Evolutionary conservation across 352 stramenopile genomes (phyloP), one percentile per base, ranked within the genome.

Genomic region (Pythium biforme): DNA sequence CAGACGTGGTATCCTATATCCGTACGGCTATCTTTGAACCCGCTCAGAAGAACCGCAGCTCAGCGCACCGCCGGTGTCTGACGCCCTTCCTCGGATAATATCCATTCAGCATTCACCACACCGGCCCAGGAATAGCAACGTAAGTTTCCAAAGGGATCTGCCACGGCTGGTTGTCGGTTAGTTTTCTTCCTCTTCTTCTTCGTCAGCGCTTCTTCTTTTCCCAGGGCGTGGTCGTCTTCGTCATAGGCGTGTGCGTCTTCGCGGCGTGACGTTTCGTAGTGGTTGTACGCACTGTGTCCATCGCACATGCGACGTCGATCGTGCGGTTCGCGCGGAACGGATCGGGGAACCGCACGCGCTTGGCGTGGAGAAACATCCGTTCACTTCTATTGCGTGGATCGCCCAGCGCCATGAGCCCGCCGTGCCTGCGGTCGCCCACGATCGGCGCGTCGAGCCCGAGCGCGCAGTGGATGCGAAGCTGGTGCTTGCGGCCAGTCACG

Each of bases 401-500:
- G 37, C 37, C 37, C 14, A 43, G 37, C 12, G 37, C 37, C 37
- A 43, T 43, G 37, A 43, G 37, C 37, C 37, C 37, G 17, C 69
- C 67, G 43, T 89, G 78, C 43, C 76, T 81, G 15, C 7, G 7
- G 40, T 92, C 83, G 0, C 83, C 83, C 0, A 90, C 64, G 27
- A 92, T 87, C 11, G 83, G 79, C 0, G 76, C 59, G 3, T 64
- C 19, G 12, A 92, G 40, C 2, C 54, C 60, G 17, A 76, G 39
- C 5, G 79, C 67, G 19, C 79, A 90, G 53, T 92, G 83, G 34
- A 88, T 63, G 0, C 83, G 83, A 5, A 90, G 62, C 60, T 89
- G 83, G 29, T 87, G 83, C 53, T 90, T 92, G 25, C 83, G 75
- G n/a, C 80, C 80, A 0, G 83, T 89, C 4, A 69, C 51, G 12